These are phyloP conservation scores for Phytophthora parvispora DNA, from an alignment of 352 stramenopile genomes.

Conservation along the genomic window DNA sequence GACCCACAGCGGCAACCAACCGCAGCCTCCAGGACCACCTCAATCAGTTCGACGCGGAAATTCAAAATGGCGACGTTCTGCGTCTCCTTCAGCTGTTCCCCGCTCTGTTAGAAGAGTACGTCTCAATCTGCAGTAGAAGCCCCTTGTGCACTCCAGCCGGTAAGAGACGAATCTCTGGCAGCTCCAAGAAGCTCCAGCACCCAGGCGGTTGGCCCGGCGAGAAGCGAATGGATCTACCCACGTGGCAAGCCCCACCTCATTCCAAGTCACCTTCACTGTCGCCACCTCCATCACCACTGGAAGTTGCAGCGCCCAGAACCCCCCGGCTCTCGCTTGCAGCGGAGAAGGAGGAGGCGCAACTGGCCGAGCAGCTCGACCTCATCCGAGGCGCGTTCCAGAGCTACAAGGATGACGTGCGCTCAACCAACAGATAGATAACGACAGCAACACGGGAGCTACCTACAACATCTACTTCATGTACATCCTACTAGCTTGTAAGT, in stretches of 20 bases:
- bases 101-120: slow-evolving; percentile 57
- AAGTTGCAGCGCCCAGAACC: background rate
- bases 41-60: slow-evolving; percentile 21
- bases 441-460: background rate
- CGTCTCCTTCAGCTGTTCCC: slow-evolving; percentile 64
- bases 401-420: slow-evolving; percentile 21
- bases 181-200: background rate
- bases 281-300: background rate
- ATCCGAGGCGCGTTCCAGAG: slow-evolving; percentile 47
- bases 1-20: slow-evolving; percentile 16
- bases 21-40: slow-evolving; percentile 24
- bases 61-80: slow-evolving; percentile 45
- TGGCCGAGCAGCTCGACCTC: slow-evolving; percentile 49
- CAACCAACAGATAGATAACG: background rate
- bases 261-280: background rate
- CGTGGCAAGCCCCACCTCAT: background rate
- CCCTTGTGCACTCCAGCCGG: background rate
- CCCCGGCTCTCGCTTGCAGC: background rate
- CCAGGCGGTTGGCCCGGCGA: background rate
- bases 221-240: slow-evolving; percentile 3
- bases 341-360: slow-evolving; percentile 17
- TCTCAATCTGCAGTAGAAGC: slow-evolving; percentile 7
- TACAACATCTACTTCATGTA: too few relatives aligned
- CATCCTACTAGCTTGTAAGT: too few relatives aligned
- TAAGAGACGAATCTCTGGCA: background rate